phyloP scores from a whole-genome alignment of 352 stramenopile genomes.

The Phytophthora pini region DNA sequence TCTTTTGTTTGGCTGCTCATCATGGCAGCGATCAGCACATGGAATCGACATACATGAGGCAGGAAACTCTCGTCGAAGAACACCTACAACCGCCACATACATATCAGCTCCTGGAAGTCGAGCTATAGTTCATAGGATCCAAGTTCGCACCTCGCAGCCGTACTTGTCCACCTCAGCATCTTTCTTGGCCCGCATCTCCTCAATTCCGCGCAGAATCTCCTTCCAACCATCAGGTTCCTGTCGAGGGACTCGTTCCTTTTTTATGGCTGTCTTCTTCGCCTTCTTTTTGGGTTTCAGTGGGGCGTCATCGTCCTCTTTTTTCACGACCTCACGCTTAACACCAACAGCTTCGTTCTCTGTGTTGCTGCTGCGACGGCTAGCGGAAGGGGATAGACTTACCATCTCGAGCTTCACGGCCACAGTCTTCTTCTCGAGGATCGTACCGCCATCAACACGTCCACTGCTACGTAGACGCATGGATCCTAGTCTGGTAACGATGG shows the following conservation, averaged over 20 bases:
- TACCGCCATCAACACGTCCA: constrained; percentile 1
- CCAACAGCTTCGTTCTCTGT: constrained; percentile 3
- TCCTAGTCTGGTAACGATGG: neutral
- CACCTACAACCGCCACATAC: constrained; percentile 23
- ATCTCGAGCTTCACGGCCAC: constrained; percentile 17
- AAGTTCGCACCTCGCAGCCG: constrained; percentile 59
- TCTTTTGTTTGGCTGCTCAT: constrained; percentile 98
- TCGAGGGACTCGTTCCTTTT: constrained; percentile 32
- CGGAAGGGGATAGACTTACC: neutral
- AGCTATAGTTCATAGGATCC: neutral
- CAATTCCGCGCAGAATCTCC: constrained; percentile 62
- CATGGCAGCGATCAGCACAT: constrained; percentile 96
- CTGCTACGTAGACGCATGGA: constrained; percentile 49
- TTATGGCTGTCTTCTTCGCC: constrained; percentile 19
- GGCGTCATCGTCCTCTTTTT: constrained; percentile 16
- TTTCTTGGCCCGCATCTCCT: constrained; percentile 69
- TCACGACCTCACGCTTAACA: constrained; percentile 35
- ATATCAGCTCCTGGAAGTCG: neutral
- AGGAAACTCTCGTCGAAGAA: constrained; percentile 49
- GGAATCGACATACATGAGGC: constrained; percentile 82
- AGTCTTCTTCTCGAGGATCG: constrained; percentile 13
- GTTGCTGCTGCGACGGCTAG: constrained; percentile 9
- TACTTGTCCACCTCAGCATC: constrained; percentile 78
- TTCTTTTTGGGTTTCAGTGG: constrained; percentile 20
- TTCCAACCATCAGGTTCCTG: constrained; percentile 59